A percentile compares a stretch with the other conserved stretches of the same genome.
phyloP scores from a whole-genome alignment of 257 asterid species.

The Fraxinus excelsior region DNA sequence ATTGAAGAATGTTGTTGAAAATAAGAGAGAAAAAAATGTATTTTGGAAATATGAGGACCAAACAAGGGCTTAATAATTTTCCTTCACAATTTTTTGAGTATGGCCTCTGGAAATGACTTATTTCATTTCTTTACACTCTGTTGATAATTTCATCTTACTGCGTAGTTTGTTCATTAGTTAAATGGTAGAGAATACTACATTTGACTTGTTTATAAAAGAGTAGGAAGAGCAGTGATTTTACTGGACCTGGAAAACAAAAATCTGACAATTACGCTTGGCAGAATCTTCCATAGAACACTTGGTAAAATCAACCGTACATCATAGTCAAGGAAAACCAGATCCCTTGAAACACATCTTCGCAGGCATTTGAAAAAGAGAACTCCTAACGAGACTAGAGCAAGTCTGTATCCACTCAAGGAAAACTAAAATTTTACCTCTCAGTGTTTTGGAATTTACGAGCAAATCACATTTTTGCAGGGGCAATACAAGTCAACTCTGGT shows the following conservation, averaged over 20 bases:
- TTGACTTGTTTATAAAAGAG: not conserved
- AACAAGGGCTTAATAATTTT: too few relatives aligned
- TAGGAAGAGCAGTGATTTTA: not conserved
- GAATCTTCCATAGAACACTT: not conserved
- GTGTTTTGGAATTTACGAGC: not conserved
- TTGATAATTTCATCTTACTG: not conserved
- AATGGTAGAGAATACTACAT: not conserved
- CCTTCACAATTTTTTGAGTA: too few relatives aligned
- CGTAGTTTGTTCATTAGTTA: not conserved
- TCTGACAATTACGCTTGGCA: not conserved
- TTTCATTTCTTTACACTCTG: not conserved
- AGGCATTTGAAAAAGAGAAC: not conserved
- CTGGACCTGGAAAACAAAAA: not conserved
- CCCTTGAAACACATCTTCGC: not conserved
- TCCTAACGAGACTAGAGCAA: not conserved
- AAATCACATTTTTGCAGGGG: conserved; percentile 60
- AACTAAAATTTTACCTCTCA: not conserved
- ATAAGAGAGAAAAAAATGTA: too few relatives aligned
- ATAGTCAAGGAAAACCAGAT: not conserved
- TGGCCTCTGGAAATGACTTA: not conserved
- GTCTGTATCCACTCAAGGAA: not conserved
- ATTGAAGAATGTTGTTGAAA: too few relatives aligned
- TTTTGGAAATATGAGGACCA: too few relatives aligned
- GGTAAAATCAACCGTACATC: not conserved
- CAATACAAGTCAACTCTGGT: conserved; percentile 98